Evolutionary conservation across 495 filamentous ascomycete species (phyloP).

Genomic region (Neurospora tetrasperma): DNA sequence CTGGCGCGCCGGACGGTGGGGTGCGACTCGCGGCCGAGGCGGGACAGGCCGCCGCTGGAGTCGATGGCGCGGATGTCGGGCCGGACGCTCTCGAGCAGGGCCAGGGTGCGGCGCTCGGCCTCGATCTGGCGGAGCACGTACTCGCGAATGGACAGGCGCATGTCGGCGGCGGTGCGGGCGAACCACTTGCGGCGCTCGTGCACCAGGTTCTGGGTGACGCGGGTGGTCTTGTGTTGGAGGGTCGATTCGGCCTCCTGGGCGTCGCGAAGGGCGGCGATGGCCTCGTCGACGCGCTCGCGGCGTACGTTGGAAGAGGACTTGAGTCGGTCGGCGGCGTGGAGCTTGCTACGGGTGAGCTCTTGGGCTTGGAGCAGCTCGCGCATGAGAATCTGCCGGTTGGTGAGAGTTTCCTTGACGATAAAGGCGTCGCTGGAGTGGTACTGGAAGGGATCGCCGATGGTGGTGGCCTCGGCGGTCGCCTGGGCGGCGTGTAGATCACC

Average conservation of each 20-base stretch:
- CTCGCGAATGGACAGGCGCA: conserved; percentile 73
- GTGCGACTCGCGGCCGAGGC: conserved; percentile 80
- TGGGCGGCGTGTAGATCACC: conserved; percentile 97
- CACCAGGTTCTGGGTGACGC: conserved; percentile 81
- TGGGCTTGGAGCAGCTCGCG: conserved; percentile 87
- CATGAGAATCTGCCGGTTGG: conserved; percentile 96
- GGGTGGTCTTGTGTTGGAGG: conserved; percentile 69
- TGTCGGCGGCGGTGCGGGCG: conserved; percentile 68
- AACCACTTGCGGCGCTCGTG: conserved; percentile 89
- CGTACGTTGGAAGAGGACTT: conserved; percentile 74
- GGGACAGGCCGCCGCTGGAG: conserved; percentile 73
- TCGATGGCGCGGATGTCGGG: conserved; percentile 93
- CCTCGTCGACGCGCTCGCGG: conserved; percentile 93
- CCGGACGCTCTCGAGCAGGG: conserved; percentile 81
- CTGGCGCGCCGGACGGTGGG: conserved; percentile 65
- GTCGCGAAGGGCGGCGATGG: conserved; percentile 78
- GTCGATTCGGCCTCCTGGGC: conserved; percentile 68
- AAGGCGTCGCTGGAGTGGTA: conserved; percentile 96
- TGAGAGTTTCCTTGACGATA: conserved; percentile 97
- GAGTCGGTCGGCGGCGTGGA: conserved; percentile 76
- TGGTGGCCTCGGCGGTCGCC: conserved; percentile 92
- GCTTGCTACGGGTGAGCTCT: conserved; percentile 64
- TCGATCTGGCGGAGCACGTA: conserved; percentile 94
- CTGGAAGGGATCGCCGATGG: conserved; percentile 82
- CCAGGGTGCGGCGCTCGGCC: conserved; percentile 82